Base-by-base conservation (phyloP, 352 stramenopile genomes). In the Globisporangium takayamanum region DNA sequence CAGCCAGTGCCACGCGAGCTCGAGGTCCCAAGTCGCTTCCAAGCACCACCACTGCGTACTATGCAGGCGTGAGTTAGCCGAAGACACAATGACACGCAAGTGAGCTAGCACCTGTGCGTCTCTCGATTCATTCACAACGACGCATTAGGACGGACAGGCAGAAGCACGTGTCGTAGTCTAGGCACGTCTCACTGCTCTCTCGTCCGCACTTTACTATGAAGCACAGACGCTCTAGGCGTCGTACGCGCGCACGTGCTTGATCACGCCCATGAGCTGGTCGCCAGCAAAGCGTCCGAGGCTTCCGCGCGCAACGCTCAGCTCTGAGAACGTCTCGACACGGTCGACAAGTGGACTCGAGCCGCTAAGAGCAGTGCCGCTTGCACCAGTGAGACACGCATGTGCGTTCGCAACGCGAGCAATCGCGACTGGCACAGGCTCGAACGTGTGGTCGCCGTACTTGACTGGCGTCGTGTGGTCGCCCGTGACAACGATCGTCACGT, bases 381-480 rank as follows among this genome's bases (percentile, higher is more conserved):
- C 4, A 41, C 11, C 25, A 12, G 7, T 52, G 10, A 80, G 61
- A n/a, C 59, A 66, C 33, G 70, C 51, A 36, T 65, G 63, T 12
- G 80, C 79, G 42, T 57, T 59, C 16, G 67, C 67, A 5, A 67
- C 80, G 37, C 80, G 74, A 3, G 82, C 67, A 59, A 95, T 92
- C 26, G 84, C 75, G 25, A 95, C 85, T 14, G 86, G 86, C 46
- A 95, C 86, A 0, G 86, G 84, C 55, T 95, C 86, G 58, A 95
- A 94, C 33, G 77, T 95, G 71, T 95, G 86, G 57, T 95, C 86
- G 33, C 86, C 86, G 53, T 92, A 94, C 58, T 89, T 77, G 28
- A 92, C 84, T 22, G 86, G 86, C 5, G 86, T 95, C 54, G 86
- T 92, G 70, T 95, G 86, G 60, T 95, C 86, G 12, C 86, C 86